These are phyloP conservation scores for Aspergillus thermomutatus DNA, from an alignment of 2,329 filamentous ascomycete species.

Conservation along the genomic window DNA sequence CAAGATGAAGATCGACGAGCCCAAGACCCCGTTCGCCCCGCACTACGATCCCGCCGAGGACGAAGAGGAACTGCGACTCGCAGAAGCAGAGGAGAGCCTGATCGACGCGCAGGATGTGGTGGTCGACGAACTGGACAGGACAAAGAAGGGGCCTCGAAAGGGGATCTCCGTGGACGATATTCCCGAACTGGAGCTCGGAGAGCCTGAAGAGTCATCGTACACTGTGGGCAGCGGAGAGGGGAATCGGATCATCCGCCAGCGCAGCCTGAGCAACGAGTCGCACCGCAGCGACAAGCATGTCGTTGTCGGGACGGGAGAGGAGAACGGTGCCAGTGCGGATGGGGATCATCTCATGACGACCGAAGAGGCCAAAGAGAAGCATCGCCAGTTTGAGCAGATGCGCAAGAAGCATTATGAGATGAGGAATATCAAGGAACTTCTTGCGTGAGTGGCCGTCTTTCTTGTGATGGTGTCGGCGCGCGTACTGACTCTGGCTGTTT, in stretches of 20 bases:
- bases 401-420: slow-evolving; percentile 99
- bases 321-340: slow-evolving; percentile 35
- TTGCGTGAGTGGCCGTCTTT: slow-evolving; percentile 58
- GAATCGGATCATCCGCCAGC: slow-evolving; percentile 43
- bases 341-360: slow-evolving; percentile 54
- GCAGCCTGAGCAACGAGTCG: slow-evolving; percentile 40
- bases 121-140: slow-evolving; percentile 63
- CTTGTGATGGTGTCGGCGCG: not conserved
- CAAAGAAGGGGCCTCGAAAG: slow-evolving; percentile 44
- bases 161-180: slow-evolving; percentile 69
- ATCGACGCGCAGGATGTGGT: slow-evolving; percentile 68
- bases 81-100: slow-evolving; percentile 34
- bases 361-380: slow-evolving; percentile 80
- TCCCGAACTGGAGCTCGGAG: slow-evolving; percentile 84
- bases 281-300: slow-evolving; percentile 67
- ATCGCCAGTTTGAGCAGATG: slow-evolving; percentile 83
- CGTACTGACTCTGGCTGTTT: slow-evolving; percentile 8
- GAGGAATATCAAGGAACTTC: slow-evolving; percentile 83
- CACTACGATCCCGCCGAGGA: slow-evolving; percentile 90
- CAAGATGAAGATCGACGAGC: slow-evolving; percentile 99
- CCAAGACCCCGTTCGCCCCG: slow-evolving; percentile 93
- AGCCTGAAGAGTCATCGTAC: slow-evolving; percentile 74
- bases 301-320: slow-evolving; percentile 60
- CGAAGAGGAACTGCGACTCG: slow-evolving; percentile 59
- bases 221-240: slow-evolving; percentile 27